phyloP scores from a whole-genome alignment of 768 basidiomycete genomes.

The Coprinopsis sp. region DNA sequence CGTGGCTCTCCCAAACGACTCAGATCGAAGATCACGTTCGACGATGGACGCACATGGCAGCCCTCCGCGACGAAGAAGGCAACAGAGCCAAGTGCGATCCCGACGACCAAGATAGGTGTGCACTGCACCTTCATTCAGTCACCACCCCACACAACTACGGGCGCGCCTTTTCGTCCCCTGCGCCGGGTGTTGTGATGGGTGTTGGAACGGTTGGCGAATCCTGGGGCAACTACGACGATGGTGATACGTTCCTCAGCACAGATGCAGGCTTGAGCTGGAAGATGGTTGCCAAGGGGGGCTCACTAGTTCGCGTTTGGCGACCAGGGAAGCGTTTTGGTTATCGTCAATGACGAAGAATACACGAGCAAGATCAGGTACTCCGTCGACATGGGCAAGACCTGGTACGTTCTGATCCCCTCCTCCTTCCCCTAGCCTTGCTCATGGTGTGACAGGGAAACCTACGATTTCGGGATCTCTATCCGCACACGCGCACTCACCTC shows the following conservation, averaged over 20 bases:
- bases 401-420: conserved; percentile 44
- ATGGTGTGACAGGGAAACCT: conserved; percentile 55
- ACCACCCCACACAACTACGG: conserved; percentile 92
- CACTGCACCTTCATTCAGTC: conserved; percentile 90
- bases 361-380: conserved; percentile 73
- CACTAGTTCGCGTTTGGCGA: conserved; percentile 98
- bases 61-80: conserved; percentile 53
- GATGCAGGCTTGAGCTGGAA: conserved; percentile 87
- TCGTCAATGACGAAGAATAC: conserved; percentile 80
- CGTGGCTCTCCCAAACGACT: conserved; percentile 67
- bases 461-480: conserved; percentile 64
- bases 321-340: conserved; percentile 71
- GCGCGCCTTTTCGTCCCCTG: conserved; percentile 89
- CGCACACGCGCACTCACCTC: conserved; percentile 79
- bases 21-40: conserved; percentile 79
- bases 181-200: conserved; percentile 95
- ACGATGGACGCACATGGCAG: conserved; percentile 83
- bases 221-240: conserved; percentile 72
- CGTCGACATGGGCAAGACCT: conserved; percentile 74
- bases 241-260: conserved; percentile 89
- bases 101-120: conserved; percentile 57
- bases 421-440: neutral
- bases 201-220: conserved; percentile 79
- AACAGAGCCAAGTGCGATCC: conserved; percentile 58
- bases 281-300: conserved; percentile 66